These are phyloP conservation scores for Kodamaea leandrae DNA, from an alignment of 805 yeast species.

Conservation along the genomic window DNA sequence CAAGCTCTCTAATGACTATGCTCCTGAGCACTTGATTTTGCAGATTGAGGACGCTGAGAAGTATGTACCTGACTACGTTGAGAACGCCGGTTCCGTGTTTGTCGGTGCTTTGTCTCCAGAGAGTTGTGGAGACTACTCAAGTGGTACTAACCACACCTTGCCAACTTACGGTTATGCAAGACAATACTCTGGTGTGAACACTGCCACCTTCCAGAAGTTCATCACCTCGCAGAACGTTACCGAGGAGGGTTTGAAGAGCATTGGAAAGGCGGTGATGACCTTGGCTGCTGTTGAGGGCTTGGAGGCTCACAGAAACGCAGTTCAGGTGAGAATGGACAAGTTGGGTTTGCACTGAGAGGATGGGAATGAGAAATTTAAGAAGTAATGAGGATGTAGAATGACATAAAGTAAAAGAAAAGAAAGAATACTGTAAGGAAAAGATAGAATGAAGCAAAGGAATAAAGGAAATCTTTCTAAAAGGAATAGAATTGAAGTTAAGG, in stretches of 20 bases:
- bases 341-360: conserved; percentile 49
- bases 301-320: conserved; percentile 97
- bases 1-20: conserved; percentile 83
- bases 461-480: too few species aligned
- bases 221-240: conserved; percentile 92
- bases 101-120: conserved; percentile 97
- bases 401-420: background rate
- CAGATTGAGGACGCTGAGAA: conserved; percentile 78
- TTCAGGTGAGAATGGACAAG: conserved; percentile 87
- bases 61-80: conserved; percentile 67
- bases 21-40: conserved; percentile 96
- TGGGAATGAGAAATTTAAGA: background rate
- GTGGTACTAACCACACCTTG: conserved; percentile 97
- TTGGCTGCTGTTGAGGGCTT: conserved; percentile 95
- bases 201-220: conserved; percentile 92
- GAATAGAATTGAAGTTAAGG: too few species aligned
- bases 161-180: conserved; percentile 99
- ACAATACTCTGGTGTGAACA: conserved; percentile 96
- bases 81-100: conserved; percentile 94
- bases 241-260: conserved; percentile 76
- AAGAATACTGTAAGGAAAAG: background rate
- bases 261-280: conserved; percentile 96
- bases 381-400: background rate
- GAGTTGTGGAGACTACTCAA: conserved; percentile 96
- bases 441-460: background rate